Evolutionary conservation across 2,329 filamentous ascomycete species (phyloP), one percentile per base, ranked within the genome.

Genomic region (Zopfia rhizophila): DNA sequence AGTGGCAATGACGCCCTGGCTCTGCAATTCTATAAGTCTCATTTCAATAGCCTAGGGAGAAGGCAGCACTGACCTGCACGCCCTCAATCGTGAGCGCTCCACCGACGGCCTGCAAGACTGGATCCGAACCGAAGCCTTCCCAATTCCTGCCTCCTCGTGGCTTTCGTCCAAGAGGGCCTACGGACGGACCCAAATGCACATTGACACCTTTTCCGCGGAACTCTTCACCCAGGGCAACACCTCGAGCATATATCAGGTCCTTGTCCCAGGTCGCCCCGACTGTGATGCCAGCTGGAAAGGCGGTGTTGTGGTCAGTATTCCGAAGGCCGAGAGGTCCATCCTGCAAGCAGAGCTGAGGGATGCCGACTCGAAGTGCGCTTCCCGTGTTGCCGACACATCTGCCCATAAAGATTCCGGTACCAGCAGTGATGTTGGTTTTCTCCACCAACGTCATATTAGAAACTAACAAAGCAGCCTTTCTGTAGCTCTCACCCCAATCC

Each of bases 281-380:
- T 0, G 87, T 91, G 56, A 93, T 89, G n/a, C 89, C 89, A 7
- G 88, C 81, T 0, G 90, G 89, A 58, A 93, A 94, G 0, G 84
- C 88, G 0, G 88, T 91, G 39, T 86, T 84, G 49, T 89, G 84
- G 54, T 91, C 88, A 1, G 87, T 84, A n/a, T 83, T 82, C 19
- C 88, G 82, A 11, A 94, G 77, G 2, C 90, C 89, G 23, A 88
- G 75, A 1, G 88, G 86, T 0, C 83, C 84, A 65, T 92, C 89
- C 53, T 90, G 85, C 3, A 70, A 46, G 38, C 68, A 69, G 5
- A 91, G 77, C 55, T 85, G 83, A 1, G 88, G 86, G 50, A 93
- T 87, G 1, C 87, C 87, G 12, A 92, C 79, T 5, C 89, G 82
- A 12, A 75, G 68, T 1, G 85, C 88, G 47, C 86, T 89, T 8